Evolutionary conservation across 176 grass and related monocot genomes (phyloP), one percentile per base, ranked within the genome.

Genomic region (Zoysia japonica): DNA sequence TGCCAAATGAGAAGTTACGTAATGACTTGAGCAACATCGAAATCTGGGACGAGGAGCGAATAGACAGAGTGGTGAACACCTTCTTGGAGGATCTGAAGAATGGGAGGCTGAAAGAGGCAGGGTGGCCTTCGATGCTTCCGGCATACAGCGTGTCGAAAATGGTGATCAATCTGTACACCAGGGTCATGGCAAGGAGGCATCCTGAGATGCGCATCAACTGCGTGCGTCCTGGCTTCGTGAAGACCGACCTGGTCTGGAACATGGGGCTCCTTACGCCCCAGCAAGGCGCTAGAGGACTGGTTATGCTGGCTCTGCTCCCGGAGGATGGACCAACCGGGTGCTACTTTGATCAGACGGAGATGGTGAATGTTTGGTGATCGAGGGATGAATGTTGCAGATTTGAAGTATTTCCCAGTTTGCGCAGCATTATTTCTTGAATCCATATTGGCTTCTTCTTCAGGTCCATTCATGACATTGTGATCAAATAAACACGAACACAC

Each of bases 141-240:
- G 78, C 88, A 0, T 97, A 97, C 68, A 97, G 83, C 17, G 66
- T 90, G 3, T 93, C 93, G 0, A 97, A 97, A 71, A 90, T 90
- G 51, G 76, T 79, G 11, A 72, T 91, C 67, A 90, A 88, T 54
- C 85, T 89, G 0, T 91, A 89, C 78, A 87, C 90, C 49, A 76
- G 93, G 59, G 72, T 91, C 12, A 61, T 89, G 43, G 86, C 88
- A 6, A 85, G 61, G 84, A 79, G 67, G 53, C 69, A 89, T 55
- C 83, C 74, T 0, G 81, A 78, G 39, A 90, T 93, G 77, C 80
- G 55, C 28, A 50, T 89, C 59, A 96, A 90, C 68, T 95, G 89
- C n/a, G 89, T 88, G 40, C 76, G 77, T 1, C 93, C 93, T 0
- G 90, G 93, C 12, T 85, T 78, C 36, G 75, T 86, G 7, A 90